Evolutionary conservation across 2,329 filamentous ascomycete species (phyloP), one percentile per base, ranked within the genome.

Genomic region (Sporothrix brunneoviolacea): DNA sequence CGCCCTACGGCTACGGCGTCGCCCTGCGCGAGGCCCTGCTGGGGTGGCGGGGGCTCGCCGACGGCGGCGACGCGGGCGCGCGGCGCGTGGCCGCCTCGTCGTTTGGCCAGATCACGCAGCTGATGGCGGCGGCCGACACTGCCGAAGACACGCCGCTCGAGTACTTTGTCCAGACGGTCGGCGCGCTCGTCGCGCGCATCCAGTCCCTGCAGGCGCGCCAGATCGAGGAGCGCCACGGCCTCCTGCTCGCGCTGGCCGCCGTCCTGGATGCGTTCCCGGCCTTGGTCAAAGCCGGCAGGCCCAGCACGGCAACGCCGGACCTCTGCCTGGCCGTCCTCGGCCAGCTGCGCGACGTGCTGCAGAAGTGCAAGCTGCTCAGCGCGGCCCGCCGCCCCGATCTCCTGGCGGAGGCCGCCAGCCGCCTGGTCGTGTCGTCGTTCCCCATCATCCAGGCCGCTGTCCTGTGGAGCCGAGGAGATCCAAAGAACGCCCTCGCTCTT

Each of bases 21-120:
- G 82, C 86, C 1, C 68, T 96, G 3, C 68, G 89, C 8, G 76
- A 84, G 32, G 84, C 78, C 0, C 71, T 95, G 7, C 70, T 94
- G 12, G 83, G 81, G 18, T 98, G 93, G 93, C 79, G 91, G 64
- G 93, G 93, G 1, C 79, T 94, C n/a, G 83, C 84, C 0, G 88
- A 94, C 56, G 73, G 82, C 8, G 73, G 82, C 15, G 90, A 96
- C 64, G 76, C 82, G 0, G 70, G 76, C 6, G 88, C 89, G 2
- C 79, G 93, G 54, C 77, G 88, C 58, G 77, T 80, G 44, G 84
- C 89, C 13, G 88, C 86, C 2, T 68, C 67, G 2, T 83, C 87
- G 0, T 82, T 91, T 58, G 88, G 88, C 6, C 62, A 65, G 1
- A 63, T 91, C 4, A 70, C 64, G 32, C 68, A 71, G 51, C 59